Evolutionary conservation across 2,329 filamentous ascomycete genomes (phyloP), one percentile per base, ranked within the genome.

Genomic region (Metarhizium humberi): DNA sequence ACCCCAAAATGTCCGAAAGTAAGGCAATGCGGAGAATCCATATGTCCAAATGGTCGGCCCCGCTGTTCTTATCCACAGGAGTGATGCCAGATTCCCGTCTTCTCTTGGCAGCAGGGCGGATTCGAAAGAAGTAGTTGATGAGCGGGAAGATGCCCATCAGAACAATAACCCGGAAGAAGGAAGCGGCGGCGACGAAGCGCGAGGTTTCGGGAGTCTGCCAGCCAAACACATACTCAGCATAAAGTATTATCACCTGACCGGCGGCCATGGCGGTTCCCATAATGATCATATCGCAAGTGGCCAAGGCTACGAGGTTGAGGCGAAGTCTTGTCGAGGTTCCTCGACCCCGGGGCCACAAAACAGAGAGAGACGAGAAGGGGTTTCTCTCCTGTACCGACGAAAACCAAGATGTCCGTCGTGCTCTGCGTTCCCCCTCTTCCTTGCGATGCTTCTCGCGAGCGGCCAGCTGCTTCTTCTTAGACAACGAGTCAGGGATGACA

Each of bases 201-300:
- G 88, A 90, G 13, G 87, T 87, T 68, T 96, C 87, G 55, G 90
- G 78, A 43, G 85, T 91, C 50, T 82, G 81, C 94, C 94, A 97
- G 54, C 80, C 77, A 66, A 96, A 97, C 62, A 84, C 80, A 63
- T 81, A 87, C 61, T 89, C 86, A 29, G 84, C 84, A 71, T 97
- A 99, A 54, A 96, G 81, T 55, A 97, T 78, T 20, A 94, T 78
- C 40, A 96, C 85, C n/a, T 86, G 83, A 58, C 90, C 84, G 0
- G 85, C 81, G 50, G 92, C 90, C 78, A 96, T 88, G 7, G 86
- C 85, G 0, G 91, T 81, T 25, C 90, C 87, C 58, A 96, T 87
- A 61, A 95, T 81, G 59, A 90, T 83, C 30, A 87, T 88, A 66
- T 97, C 94, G 55, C 92, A 85, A 6, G 84, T 75, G 2, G 91